phyloP scores from a whole-genome alignment of 208 protist species.

The Acanthamoeba royreba region DNA sequence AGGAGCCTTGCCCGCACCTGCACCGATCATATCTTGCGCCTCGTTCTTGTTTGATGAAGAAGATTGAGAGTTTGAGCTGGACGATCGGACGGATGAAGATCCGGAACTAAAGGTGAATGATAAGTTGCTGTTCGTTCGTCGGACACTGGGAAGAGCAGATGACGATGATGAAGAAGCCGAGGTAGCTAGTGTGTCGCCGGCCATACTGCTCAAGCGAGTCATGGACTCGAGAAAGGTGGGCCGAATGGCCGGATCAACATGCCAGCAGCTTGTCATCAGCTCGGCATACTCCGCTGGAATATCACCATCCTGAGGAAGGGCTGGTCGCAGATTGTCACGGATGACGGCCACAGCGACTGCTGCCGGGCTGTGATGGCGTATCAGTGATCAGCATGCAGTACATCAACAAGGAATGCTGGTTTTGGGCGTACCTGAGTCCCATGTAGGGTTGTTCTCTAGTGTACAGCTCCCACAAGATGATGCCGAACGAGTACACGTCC shows the following conservation, averaged over 20 bases:
- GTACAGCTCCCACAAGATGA: constrained; percentile 42
- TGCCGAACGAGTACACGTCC: constrained; percentile 26
- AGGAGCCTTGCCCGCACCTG: neutral
- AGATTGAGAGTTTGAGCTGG: no score
- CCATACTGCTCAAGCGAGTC: neutral
- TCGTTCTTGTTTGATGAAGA: no score
- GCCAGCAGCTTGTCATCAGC: neutral
- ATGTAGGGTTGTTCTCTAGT: neutral
- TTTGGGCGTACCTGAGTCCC: neutral
- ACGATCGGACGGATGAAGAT: no score
- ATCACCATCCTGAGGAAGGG: neutral
- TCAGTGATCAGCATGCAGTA: no score
- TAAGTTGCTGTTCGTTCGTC: no score
- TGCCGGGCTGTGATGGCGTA: neutral
- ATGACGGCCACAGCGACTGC: neutral
- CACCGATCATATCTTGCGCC: no score
- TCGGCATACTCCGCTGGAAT: neutral
- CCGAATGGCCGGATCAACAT: neutral
- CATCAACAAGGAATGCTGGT: no score
- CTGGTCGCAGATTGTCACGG: neutral
- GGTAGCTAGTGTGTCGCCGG: neutral
- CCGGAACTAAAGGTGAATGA: no score
- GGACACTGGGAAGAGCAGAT: no score
- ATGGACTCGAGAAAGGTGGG: neutral
- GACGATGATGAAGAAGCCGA: no score